Percentiles rank a stretch among this genome's conserved stretches.
phyloP scores from a whole-genome alignment of 345 rosid species.

The Brassica nigra region DNA sequence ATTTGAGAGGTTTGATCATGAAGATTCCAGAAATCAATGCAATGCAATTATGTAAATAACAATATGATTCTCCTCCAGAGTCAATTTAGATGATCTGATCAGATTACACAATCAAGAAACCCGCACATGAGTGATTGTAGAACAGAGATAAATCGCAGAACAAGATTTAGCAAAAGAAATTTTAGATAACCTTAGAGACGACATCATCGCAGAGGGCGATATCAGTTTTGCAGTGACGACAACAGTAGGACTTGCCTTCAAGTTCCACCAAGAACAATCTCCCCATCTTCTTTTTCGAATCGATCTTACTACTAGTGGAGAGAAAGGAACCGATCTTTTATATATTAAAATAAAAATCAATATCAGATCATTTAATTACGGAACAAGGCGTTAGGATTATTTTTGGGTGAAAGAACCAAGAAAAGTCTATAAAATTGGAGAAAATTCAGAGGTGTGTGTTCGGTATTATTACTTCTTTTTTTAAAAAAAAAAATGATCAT shows the following conservation, averaged over 20 bases:
- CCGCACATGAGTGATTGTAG: neutral
- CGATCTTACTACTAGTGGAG: neutral
- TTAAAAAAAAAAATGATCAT: neutral
- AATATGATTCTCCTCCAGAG: neutral
- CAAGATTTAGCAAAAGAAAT: neutral
- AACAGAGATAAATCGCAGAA: neutral
- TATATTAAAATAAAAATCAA: neutral
- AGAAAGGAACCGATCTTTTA: slow-evolving; percentile 5
- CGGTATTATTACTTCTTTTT: neutral
- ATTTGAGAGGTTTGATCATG: neutral
- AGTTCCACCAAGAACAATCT: slow-evolving; percentile 62
- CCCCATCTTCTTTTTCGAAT: slow-evolving; percentile 52
- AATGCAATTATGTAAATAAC: neutral
- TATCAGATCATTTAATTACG: slow-evolving; percentile 16
- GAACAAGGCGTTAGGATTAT: slow-evolving; percentile 1
- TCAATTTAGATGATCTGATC: slow-evolving; percentile 17
- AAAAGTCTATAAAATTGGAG: neutral
- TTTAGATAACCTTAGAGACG: slow-evolving; percentile 58
- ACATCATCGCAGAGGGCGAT: slow-evolving; percentile 59
- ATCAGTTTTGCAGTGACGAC: slow-evolving; percentile 72
- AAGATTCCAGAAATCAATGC: neutral
- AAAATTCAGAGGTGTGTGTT: neutral
- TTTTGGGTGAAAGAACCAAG: neutral
- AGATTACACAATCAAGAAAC: neutral
- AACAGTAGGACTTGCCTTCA: slow-evolving; percentile 62